Evolutionary conservation across 2,329 filamentous ascomycete species (phyloP), one percentile per base, ranked within the genome.

Genomic region (Colletotrichum liaoningense): DNA sequence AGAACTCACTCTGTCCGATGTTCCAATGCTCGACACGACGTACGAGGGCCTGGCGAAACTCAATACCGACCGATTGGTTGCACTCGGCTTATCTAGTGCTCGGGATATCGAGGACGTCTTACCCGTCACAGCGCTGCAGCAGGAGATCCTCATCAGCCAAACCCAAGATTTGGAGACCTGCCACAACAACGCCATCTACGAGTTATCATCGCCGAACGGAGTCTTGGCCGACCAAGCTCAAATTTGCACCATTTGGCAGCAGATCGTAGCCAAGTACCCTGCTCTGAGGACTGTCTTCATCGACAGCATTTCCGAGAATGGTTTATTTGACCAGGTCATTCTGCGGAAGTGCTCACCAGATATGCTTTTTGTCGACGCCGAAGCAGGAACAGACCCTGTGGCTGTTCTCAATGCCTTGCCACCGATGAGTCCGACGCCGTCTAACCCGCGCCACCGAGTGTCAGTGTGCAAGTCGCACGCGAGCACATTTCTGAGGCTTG

Each of bases 291-390:
- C 87, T 3, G 81, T 89, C 22, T 90, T 90, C 70, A 85, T 85
- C 56, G 87, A 88, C 58, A 87, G 87, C 42, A 81, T 88, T 14
- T 85, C 86, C 12, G 82, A 85, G 49, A 82, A 85, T 6, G 86
- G 86, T 0, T 78, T 89, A 0, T 89, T 86, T 69, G 87, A 89
- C 69, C 86, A 86, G 75, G 82, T 89, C 12, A 79, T 90, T 6
- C 78, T 90, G 2, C 83, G 83, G 9, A 84, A 82, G 59, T 81
- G 83, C 19, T 88, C 87, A 0, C 87, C 88, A 0, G 84, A 82
- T 46, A 89, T 89, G 84, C 80, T 89, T 5, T 89, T 89, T 66
- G 84, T 90, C 57, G 88, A 89, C 64, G 84, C 84, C 2, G 80
- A 80, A 0, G 76, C 83, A 60, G 72, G 82, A 68, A 78, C 85